Conservation (phyloP, 164 flowering plant genomes). For the Vitis amurensis region DNA sequence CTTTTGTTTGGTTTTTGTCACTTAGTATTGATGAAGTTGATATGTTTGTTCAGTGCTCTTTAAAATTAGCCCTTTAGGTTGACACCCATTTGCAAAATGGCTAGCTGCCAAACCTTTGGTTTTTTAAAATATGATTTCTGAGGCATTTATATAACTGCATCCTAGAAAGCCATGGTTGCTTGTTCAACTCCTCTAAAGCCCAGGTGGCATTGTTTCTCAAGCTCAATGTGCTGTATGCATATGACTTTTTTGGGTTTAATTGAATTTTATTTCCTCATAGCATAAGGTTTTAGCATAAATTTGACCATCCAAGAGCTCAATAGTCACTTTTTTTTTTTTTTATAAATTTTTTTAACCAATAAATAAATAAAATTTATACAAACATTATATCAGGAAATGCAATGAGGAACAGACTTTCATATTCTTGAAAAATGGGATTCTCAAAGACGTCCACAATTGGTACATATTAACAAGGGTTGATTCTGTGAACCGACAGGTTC, state of each 20-base stretch:
- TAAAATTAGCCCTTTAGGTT: neutral
- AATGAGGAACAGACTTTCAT: neutral
- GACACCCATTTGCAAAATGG: neutral
- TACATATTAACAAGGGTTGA: too few relatives aligned
- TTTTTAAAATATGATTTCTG: neutral
- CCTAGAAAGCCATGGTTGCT: neutral
- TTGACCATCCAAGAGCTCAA: neutral
- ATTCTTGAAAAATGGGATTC: too few relatives aligned
- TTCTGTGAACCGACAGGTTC: too few relatives aligned
- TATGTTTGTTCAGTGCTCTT: too few relatives aligned
- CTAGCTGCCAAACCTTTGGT: neutral
- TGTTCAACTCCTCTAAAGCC: neutral
- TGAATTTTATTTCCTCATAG: neutral
- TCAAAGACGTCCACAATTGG: too few relatives aligned
- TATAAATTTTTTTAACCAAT: neutral
- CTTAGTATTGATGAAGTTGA: too few relatives aligned
- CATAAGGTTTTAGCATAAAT: neutral
- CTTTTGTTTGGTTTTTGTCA: too few relatives aligned
- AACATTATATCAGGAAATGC: neutral
- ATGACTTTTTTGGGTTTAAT: neutral
- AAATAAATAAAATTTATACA: too few relatives aligned
- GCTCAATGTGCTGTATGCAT: neutral
- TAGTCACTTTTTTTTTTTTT: neutral
- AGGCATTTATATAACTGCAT: neutral
- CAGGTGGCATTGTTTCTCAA: neutral